A percentile compares a stretch with the other conserved stretches of the same genome.
Evolutionary conservation across 192 early-diverging fungal genomes (phyloP).

Genomic region (Rhizophlyctis rosea): DNA sequence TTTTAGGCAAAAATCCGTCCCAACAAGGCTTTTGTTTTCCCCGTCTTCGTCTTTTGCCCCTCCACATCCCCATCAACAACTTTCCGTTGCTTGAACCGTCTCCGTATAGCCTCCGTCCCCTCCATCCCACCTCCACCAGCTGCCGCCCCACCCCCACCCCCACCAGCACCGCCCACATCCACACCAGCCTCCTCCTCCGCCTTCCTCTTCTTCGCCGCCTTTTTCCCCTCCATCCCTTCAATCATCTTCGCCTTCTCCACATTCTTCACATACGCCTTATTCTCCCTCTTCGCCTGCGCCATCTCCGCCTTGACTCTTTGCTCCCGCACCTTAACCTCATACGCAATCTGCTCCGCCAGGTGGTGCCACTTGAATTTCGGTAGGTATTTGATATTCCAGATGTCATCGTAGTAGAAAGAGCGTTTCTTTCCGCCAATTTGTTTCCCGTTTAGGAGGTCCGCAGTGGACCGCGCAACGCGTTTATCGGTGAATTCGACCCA

Average conservation of each 20-base stretch:
- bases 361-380: conserved; percentile 97
- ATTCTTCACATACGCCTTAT: conserved; percentile 81
- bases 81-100: conserved; percentile 33
- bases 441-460: conserved; percentile 73
- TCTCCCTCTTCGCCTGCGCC: conserved; percentile 79
- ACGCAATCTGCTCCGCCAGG: conserved; percentile 87
- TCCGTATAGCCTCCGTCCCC: conserved; percentile 12
- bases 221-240: conserved; percentile 69
- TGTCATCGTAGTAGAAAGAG: conserved; percentile 83
- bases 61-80: conserved; percentile 17
- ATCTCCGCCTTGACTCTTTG: conserved; percentile 83
- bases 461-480: conserved; percentile 75
- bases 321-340: conserved; percentile 65
- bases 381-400: conserved; percentile 97
- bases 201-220: conserved; percentile 51
- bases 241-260: conserved; percentile 89
- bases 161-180: not conserved
- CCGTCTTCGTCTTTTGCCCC: not conserved
- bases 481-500: conserved; percentile 98
- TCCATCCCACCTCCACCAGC: not conserved
- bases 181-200: conserved; percentile 23
- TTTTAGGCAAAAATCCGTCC: conserved; percentile 21
- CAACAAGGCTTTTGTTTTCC: conserved; percentile 14
- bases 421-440: conserved; percentile 86
- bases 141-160: not conserved